Conservation (phyloP, 768 basidiomycete genomes). For the Mycena latifolia region DNA sequence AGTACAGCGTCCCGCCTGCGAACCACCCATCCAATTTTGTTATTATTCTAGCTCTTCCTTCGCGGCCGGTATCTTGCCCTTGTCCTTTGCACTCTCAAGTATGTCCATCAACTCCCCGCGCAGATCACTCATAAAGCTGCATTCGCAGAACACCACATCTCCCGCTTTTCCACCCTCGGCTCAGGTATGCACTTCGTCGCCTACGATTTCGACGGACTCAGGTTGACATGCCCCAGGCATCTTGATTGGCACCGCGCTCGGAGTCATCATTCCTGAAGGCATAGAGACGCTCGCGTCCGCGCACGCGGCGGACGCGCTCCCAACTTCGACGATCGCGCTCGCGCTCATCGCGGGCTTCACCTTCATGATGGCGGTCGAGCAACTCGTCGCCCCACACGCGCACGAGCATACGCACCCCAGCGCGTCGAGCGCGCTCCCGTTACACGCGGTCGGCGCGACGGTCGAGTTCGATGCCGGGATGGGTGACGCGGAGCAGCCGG, state of each 20-base stretch:
- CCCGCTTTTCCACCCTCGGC: constrained; percentile 29
- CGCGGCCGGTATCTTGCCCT: constrained; percentile 77
- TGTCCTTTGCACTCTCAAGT: constrained; percentile 82
- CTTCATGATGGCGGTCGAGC: constrained; percentile 78
- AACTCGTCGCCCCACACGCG: constrained; percentile 63
- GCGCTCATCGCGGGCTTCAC: constrained; percentile 73
- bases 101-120: constrained; percentile 39
- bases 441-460: constrained; percentile 44
- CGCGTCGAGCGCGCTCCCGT: constrained; percentile 44
- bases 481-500: constrained; percentile 62
- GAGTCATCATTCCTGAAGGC: constrained; percentile 95
- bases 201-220: constrained; percentile 31
- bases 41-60: constrained; percentile 60
- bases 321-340: constrained; percentile 68
- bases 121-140: constrained; percentile 3
- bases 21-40: neutral
- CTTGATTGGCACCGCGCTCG: constrained; percentile 89
- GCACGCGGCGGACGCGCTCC: constrained; percentile 51
- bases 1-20: neutral
- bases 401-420: constrained; percentile 30
- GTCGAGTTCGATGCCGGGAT: constrained; percentile 75
- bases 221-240: constrained; percentile 70
- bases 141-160: constrained; percentile 30
- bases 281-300: constrained; percentile 69
- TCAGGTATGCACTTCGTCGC: constrained; percentile 11